Evolutionary conservation across 345 rosid species (phyloP).

Genomic region (Corchorus capsularis): DNA sequence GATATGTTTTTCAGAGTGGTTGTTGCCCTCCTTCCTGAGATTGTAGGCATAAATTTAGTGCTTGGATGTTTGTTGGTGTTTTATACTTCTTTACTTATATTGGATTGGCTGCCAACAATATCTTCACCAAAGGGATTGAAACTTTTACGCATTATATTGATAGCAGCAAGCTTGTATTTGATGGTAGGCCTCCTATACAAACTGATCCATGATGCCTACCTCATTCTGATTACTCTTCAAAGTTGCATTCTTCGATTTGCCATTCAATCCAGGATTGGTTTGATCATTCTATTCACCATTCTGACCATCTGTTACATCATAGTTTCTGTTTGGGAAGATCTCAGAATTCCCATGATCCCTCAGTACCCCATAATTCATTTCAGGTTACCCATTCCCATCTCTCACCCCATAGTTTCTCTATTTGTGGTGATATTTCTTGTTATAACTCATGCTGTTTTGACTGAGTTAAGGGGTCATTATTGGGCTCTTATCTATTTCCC

Average conservation of each 20-base stretch:
- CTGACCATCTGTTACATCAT: too few relatives aligned
- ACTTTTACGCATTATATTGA: neutral
- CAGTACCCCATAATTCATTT: neutral
- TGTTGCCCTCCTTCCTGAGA: neutral
- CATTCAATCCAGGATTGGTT: neutral
- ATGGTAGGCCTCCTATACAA: neutral
- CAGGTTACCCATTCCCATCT: too few relatives aligned
- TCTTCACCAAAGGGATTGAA: neutral
- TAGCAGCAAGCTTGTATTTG: neutral
- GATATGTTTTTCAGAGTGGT: neutral
- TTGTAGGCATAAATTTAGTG: neutral
- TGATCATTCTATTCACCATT: neutral
- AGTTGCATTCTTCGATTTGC: neutral
- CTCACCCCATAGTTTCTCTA: too few relatives aligned
- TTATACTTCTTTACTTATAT: neutral
- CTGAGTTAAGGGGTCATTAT: neutral
- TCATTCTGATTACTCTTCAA: too few relatives aligned
- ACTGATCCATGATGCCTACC: neutral
- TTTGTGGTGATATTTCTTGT: neutral
- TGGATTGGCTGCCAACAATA: neutral
- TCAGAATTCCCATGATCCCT: neutral
- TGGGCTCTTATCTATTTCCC: neutral
- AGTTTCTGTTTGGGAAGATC: neutral
- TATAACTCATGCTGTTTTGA: too few relatives aligned
- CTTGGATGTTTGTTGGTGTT: neutral